Conservation (phyloP, 2,329 filamentous ascomycete genomes). For the Coniochaeta prunicola region DNA sequence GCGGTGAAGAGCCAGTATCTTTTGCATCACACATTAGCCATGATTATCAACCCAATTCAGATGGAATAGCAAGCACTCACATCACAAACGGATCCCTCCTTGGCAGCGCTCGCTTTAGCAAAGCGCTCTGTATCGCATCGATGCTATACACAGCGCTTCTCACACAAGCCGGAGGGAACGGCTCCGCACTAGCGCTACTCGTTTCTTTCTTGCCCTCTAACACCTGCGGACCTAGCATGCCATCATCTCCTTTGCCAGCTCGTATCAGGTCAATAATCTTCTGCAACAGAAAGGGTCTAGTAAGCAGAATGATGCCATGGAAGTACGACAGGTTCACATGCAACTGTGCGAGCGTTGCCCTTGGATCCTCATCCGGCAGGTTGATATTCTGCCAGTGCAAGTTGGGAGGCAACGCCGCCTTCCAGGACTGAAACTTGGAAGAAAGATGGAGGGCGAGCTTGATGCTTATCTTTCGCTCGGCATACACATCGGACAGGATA, state of each 20-base stretch:
- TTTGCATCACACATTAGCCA: too few relatives aligned
- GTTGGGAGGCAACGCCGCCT: slow-evolving; percentile 6
- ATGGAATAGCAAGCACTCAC: neutral
- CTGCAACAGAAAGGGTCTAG: slow-evolving; percentile 28
- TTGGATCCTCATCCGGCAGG: slow-evolving; percentile 6
- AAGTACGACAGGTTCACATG: slow-evolving; percentile 29
- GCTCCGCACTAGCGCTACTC: neutral
- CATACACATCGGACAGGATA: slow-evolving; percentile 26
- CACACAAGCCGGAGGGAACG: neutral
- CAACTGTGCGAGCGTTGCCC: slow-evolving; percentile 1
- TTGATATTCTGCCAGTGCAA: slow-evolving; percentile 14
- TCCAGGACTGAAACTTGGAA: slow-evolving; percentile 6
- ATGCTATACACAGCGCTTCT: neutral
- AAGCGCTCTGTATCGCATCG: neutral
- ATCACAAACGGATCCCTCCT: neutral
- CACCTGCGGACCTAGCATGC: neutral
- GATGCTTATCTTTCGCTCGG: slow-evolving; percentile 19
- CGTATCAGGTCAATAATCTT: neutral
- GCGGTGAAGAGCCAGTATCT: neutral
- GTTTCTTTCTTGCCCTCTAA: neutral
- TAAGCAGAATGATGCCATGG: slow-evolving; percentile 29
- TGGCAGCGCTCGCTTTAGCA: neutral
- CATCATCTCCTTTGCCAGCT: neutral
- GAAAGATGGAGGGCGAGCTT: slow-evolving; percentile 8
- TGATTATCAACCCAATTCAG: neutral